Percentiles rank a stretch among this genome's conserved stretches.
phyloP scores from a whole-genome alignment of 345 rosid species.

The Euphorbia pulcherrima region DNA sequence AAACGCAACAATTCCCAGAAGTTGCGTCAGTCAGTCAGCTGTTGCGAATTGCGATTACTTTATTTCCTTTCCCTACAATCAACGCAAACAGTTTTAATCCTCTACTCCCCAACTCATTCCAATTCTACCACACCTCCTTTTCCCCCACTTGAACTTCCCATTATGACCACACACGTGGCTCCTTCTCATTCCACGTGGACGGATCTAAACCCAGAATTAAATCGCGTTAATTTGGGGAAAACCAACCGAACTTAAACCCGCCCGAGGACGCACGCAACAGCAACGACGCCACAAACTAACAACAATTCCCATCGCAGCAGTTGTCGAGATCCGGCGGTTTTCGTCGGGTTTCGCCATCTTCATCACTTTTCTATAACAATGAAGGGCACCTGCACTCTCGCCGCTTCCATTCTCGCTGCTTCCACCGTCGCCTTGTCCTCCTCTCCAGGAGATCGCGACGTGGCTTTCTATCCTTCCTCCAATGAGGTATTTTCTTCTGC shows the following conservation, averaged over 20 bases:
- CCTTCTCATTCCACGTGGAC: neutral
- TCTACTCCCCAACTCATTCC: neutral
- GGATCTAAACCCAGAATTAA: neutral
- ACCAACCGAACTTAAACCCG: neutral
- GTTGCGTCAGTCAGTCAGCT: neutral
- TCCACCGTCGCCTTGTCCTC: conserved; percentile 49
- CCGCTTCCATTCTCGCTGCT: conserved; percentile 47
- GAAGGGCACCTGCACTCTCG: conserved; percentile 25
- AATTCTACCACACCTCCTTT: neutral
- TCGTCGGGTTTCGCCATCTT: conserved; percentile 17
- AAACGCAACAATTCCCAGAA: neutral
- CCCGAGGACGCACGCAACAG: too few relatives aligned
- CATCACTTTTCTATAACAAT: neutral
- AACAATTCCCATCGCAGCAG: neutral
- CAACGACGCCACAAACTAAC: neutral
- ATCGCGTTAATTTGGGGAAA: conserved; percentile 4
- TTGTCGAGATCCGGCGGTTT: conserved; percentile 24
- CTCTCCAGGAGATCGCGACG: conserved; percentile 22
- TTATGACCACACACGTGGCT: neutral
- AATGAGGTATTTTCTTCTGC: conserved; percentile 9
- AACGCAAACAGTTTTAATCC: neutral
- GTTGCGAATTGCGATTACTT: too few relatives aligned
- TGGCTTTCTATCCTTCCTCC: conserved; percentile 3
- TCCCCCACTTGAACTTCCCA: too few relatives aligned
- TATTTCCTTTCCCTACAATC: conserved; percentile 7